Percentiles rank a stretch among this genome's conserved stretches.
Conservation (phyloP, 768 basidiomycete genomes). For the Fomitopsis serialis region DNA sequence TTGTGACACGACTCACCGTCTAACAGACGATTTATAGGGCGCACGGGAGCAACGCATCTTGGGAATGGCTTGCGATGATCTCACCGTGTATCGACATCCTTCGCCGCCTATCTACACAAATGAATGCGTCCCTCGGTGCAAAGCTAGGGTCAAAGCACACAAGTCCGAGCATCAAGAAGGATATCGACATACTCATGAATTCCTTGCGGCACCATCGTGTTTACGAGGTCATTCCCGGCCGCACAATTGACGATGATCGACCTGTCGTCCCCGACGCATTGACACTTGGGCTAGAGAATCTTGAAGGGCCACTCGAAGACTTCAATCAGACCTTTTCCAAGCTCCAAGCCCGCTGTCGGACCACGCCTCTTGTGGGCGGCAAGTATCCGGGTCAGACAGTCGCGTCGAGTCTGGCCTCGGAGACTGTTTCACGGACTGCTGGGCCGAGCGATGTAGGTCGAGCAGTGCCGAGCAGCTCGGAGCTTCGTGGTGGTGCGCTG, state of each 20-base stretch:
- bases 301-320: slow-evolving; percentile 14
- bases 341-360: too few species aligned
- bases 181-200: slow-evolving; percentile 24
- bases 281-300: slow-evolving; percentile 12
- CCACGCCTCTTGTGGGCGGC: too few species aligned
- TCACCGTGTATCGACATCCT: slow-evolving; percentile 26
- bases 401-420: too few species aligned
- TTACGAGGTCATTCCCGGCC: slow-evolving; percentile 14
- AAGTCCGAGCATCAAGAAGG: slow-evolving; percentile 21
- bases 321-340: too few species aligned
- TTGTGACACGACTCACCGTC: too few species aligned
- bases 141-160: slow-evolving; percentile 28
- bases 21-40: too few species aligned
- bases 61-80: slow-evolving; percentile 29
- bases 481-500: too few species aligned
- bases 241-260: slow-evolving; percentile 14
- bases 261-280: slow-evolving; percentile 13
- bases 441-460: too few species aligned
- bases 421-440: too few species aligned
- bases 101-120: slow-evolving; percentile 17
- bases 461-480: too few species aligned
- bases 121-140: slow-evolving; percentile 22
- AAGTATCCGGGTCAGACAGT: too few species aligned
- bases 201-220: slow-evolving; percentile 20
- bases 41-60: slow-evolving; percentile 28